phyloP scores from a whole-genome alignment of 768 basidiomycete species.

The Tylopilus vinaceipallidus region DNA sequence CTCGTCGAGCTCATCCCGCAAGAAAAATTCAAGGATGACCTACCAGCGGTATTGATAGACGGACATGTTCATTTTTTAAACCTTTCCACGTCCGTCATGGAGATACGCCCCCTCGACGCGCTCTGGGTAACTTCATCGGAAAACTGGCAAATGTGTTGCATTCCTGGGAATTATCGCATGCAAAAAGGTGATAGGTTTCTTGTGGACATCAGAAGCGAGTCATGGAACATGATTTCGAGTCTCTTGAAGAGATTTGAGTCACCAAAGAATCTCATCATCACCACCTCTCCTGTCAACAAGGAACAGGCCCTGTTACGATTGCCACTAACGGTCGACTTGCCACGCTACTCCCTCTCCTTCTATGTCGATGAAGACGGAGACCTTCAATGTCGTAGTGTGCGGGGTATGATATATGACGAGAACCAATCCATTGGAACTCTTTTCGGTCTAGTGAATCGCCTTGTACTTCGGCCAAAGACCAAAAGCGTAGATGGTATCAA shows the following conservation, averaged over 20 bases:
- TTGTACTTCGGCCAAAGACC: constrained; percentile 35
- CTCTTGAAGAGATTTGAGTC: constrained; percentile 14
- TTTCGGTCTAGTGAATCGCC: constrained; percentile 39
- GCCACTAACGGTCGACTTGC: constrained; percentile 32
- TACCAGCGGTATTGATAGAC: constrained; percentile 18
- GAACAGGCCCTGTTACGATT: background rate
- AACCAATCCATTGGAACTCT: constrained; percentile 41
- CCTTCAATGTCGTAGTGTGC: constrained; percentile 39
- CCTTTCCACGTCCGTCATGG: constrained; percentile 15
- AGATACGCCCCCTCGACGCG: constrained; percentile 21
- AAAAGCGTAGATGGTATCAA: background rate
- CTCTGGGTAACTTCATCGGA: constrained; percentile 16
- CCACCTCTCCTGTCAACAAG: background rate
- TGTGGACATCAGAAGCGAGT: constrained; percentile 24
- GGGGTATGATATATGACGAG: constrained; percentile 38
- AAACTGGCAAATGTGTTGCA: constrained; percentile 22
- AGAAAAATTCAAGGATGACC: constrained; percentile 14
- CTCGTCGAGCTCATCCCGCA: constrained; percentile 24
- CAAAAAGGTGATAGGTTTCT: constrained; percentile 4
- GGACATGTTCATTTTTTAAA: constrained; percentile 30
- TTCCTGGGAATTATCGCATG: constrained; percentile 3
- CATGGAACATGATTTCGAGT: constrained; percentile 21
- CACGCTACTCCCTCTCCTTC: constrained; percentile 40
- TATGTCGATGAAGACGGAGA: constrained; percentile 28
- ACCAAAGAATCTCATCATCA: constrained; percentile 17